Conservation (phyloP, 2,329 filamentous ascomycete species). For the Colletotrichum sidae region DNA sequence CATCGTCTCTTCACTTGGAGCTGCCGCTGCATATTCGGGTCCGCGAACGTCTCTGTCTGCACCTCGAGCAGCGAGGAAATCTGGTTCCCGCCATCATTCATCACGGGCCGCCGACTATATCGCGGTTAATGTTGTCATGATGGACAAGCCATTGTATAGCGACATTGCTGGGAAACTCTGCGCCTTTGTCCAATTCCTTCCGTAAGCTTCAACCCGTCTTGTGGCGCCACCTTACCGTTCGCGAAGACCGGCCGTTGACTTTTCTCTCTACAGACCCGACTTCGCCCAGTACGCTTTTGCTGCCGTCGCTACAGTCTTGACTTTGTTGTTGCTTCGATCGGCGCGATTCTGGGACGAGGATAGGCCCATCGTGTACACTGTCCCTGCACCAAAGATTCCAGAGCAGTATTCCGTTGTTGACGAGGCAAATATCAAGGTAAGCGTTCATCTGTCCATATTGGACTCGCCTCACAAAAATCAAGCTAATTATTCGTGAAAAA, state of each 20-base stretch:
- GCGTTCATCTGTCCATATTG: constrained; percentile 4
- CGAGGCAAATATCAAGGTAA: constrained; percentile 69
- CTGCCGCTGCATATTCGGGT: constrained; percentile 1
- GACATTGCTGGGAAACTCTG: constrained; percentile 23
- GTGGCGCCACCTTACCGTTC: constrained; percentile 15
- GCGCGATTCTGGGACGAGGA: constrained; percentile 47
- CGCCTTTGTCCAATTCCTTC: constrained; percentile 24
- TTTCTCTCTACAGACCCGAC: constrained; percentile 8
- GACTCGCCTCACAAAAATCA: background rate
- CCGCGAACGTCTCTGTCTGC: background rate
- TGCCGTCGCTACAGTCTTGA: constrained; percentile 45
- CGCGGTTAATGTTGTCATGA: constrained; percentile 3
- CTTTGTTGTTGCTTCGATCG: constrained; percentile 46
- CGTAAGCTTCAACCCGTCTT: constrained; percentile 25
- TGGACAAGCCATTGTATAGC: constrained; percentile 28
- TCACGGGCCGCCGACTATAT: background rate
- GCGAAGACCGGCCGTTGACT: constrained; percentile 7
- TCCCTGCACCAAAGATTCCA: constrained; percentile 72
- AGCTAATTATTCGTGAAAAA: constrained; percentile 41
- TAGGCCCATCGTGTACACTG: constrained; percentile 66
- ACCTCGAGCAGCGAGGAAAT: no score
- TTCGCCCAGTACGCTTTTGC: constrained; percentile 45
- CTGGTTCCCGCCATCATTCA: no score
- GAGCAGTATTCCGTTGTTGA: constrained; percentile 68
- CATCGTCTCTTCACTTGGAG: constrained; percentile 1